phyloP scores from a whole-genome alignment of 2,329 filamentous ascomycete genomes.

The Phoma herbarum region DNA sequence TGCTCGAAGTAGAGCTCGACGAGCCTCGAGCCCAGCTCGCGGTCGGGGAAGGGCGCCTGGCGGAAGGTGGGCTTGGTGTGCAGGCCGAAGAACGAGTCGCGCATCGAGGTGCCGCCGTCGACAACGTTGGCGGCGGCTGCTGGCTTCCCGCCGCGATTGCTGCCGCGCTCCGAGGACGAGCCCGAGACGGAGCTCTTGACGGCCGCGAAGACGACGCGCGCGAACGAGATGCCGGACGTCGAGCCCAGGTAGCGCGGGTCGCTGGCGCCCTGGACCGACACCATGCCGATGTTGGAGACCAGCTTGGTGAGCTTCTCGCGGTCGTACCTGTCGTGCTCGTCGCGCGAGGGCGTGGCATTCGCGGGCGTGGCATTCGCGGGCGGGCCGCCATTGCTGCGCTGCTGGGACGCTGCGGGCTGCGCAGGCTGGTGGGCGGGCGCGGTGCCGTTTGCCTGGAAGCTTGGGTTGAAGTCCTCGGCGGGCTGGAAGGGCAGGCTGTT shows the following conservation, averaged over 20 bases:
- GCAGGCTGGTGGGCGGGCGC: constrained; percentile 29
- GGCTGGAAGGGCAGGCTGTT: constrained; percentile 77
- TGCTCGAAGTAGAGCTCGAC: constrained; percentile 92
- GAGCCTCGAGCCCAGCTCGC: constrained; percentile 74
- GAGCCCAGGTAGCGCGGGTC: constrained; percentile 85
- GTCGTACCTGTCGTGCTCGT: constrained; percentile 62
- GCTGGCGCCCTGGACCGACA: constrained; percentile 78
- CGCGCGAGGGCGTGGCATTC: constrained; percentile 35
- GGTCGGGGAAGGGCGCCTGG: constrained; percentile 83
- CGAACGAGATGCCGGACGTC: constrained; percentile 91
- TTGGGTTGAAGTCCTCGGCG: constrained; percentile 68
- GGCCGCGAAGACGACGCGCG: constrained; percentile 90
- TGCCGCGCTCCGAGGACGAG: constrained; percentile 68
- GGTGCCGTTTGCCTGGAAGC: neutral
- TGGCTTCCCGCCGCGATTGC: constrained; percentile 65
- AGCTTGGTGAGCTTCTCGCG: constrained; percentile 71
- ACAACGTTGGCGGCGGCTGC: constrained; percentile 51
- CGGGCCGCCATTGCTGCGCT: constrained; percentile 12
- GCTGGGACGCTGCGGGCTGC: constrained; percentile 9
- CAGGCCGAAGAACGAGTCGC: constrained; percentile 96
- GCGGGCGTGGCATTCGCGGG: constrained; percentile 24
- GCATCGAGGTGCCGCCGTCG: constrained; percentile 78
- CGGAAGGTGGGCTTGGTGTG: constrained; percentile 90
- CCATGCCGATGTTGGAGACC: constrained; percentile 75
- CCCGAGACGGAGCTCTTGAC: constrained; percentile 77